Base-by-base conservation (phyloP, 2,329 filamentous ascomycete species). In the Tolypocladium guangdongense region DNA sequence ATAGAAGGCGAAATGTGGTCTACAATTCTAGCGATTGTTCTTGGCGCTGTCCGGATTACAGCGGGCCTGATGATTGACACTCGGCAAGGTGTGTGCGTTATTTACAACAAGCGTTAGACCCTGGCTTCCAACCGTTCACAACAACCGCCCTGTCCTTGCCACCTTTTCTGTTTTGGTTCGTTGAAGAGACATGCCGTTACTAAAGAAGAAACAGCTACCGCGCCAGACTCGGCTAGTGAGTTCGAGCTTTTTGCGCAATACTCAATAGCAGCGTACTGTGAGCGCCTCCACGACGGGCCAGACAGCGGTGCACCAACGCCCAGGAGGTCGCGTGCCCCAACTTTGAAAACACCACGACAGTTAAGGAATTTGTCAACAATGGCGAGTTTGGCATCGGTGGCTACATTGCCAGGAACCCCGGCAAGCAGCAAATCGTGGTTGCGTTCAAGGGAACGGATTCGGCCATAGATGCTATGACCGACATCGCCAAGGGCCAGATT, bases 391-490 rank as follows among this genome's bases (percentile, higher is more conserved):
- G 75, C 56, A 71, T 76, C 39, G 65, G 73, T 41, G 78, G 77
- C 52, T 78, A 77, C 52, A 70, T 82, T 22, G 72, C 75, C 32
- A 66, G 72, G 20, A 80, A 84, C 63, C 59, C 69, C 24, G 64
- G 62, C 30, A 73, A 70, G 58, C 59, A 72, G 52, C 69, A 79
- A 52, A 81, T 87, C 55, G 78, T 86, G 46, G 63, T 84, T 45
- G 74, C 80, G 32, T 75, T 84, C 68, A 77, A 81, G 43, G 84
- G 84, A 58, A 79, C 78, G 45, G 65, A 66, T 54, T 79, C 77
- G 37, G 58, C 83, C 54, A 73, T 74, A 47, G 86, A 87, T 72
- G 84, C 76, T 74, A 71, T 84, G 57, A 72, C 78, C 51, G 77
- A 87, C 55, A 22, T 71, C 52, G 14, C 43, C 22, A 52, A 47